Evolutionary conservation across 2,329 filamentous ascomycete genomes (phyloP).

Genomic region (Diaporthe citri): DNA sequence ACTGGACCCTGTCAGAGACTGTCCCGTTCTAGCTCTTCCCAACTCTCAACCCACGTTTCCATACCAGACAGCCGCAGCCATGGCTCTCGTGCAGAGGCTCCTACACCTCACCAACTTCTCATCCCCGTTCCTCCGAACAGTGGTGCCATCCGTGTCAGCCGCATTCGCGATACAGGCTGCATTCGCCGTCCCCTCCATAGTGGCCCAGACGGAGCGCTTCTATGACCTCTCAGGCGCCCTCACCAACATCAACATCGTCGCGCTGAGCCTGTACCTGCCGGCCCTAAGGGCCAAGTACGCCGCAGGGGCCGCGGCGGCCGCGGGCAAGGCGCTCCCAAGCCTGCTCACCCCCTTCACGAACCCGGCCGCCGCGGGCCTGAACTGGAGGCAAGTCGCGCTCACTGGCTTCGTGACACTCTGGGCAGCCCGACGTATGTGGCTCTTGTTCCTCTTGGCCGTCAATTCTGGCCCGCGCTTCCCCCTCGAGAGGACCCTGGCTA

Average conservation of each 20-base stretch:
- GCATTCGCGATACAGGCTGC: constrained; percentile 74
- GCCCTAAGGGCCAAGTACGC: constrained; percentile 67
- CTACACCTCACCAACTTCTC: constrained; percentile 72
- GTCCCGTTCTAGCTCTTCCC: too few species aligned
- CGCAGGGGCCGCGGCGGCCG: constrained; percentile 50
- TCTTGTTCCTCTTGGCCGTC: not conserved
- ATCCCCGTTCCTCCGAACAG: constrained; percentile 71
- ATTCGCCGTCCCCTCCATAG: constrained; percentile 72
- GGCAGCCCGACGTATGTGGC: constrained; percentile 67
- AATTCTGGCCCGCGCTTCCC: not conserved
- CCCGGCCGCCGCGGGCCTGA: constrained; percentile 57
- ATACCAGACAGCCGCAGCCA: constrained; percentile 36
- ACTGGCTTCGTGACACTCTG: constrained; percentile 63
- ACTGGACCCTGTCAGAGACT: not conserved
- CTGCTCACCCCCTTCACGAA: constrained; percentile 59
- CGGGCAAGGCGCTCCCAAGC: constrained; percentile 55
- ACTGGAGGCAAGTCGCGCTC: constrained; percentile 68
- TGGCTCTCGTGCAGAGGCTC: constrained; percentile 58
- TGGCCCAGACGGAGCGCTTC: constrained; percentile 72
- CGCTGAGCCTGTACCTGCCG: constrained; percentile 72
- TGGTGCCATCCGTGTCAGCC: constrained; percentile 71
- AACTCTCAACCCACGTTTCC: not conserved
- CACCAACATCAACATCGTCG: constrained; percentile 75
- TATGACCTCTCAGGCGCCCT: constrained; percentile 77
- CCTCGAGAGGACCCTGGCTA: not conserved